phyloP scores from a whole-genome alignment of 768 basidiomycete genomes.

The Rhizopogon vinicolor region DNA sequence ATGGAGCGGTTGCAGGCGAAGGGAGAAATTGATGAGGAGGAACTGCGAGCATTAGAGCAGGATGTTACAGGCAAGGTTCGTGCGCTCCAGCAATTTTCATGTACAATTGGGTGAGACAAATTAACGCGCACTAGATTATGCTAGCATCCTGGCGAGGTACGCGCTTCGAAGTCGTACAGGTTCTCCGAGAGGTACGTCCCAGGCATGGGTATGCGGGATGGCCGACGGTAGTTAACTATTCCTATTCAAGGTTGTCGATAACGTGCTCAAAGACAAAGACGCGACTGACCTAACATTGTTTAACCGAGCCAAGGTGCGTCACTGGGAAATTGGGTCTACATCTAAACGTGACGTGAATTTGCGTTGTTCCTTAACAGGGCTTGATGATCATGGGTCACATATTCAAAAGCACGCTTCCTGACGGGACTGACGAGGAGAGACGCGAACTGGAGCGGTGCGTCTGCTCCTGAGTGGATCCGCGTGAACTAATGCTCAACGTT shows the following conservation, averaged over 20 bases:
- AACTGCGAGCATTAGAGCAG: conserved; percentile 81
- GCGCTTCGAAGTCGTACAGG: conserved; percentile 89
- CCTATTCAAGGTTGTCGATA: conserved; percentile 63
- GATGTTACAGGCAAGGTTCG: conserved; percentile 87
- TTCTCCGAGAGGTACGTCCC: conserved; percentile 61
- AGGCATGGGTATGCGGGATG: neutral
- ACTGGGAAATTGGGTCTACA: neutral
- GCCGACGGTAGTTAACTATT: conserved; percentile 6
- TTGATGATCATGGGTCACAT: conserved; percentile 86
- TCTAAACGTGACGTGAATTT: neutral
- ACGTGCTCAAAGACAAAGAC: conserved; percentile 77
- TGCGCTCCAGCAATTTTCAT: neutral
- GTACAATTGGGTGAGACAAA: neutral
- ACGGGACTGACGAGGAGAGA: conserved; percentile 91
- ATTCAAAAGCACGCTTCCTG: conserved; percentile 80
- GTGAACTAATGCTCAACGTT: neutral
- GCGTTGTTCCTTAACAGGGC: conserved; percentile 42
- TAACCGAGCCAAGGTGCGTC: conserved; percentile 78
- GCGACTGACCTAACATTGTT: conserved; percentile 66
- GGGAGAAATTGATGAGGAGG: conserved; percentile 85
- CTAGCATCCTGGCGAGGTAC: conserved; percentile 98
- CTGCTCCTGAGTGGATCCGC: neutral
- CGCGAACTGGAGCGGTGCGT: conserved; percentile 88
- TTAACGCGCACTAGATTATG: conserved; percentile 55
- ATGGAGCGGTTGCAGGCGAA: conserved; percentile 88